Conservation (phyloP, 2,329 filamentous ascomycete species). For the Fusarium burgessii region DNA sequence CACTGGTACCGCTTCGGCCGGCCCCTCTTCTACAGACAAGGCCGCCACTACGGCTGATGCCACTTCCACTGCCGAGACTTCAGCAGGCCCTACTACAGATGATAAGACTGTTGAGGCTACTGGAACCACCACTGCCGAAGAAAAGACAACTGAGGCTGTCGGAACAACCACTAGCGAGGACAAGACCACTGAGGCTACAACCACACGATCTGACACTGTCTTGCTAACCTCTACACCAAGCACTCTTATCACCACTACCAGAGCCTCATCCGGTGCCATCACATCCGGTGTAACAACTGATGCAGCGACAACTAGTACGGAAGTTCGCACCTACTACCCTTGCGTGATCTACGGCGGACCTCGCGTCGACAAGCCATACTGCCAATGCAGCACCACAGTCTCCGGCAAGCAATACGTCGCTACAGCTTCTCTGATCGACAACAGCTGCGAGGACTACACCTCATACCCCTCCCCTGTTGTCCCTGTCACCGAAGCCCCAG, state of each 20-base stretch:
- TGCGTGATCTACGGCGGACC: constrained; percentile 7
- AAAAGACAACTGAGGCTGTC: background rate
- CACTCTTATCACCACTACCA: constrained; percentile 6
- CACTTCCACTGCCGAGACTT: background rate
- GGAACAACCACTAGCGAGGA: background rate
- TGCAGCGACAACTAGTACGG: background rate
- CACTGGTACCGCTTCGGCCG: background rate
- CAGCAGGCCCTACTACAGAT: background rate
- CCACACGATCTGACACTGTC: background rate
- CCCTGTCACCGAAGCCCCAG: constrained; percentile 1
- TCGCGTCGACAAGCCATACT: constrained; percentile 7
- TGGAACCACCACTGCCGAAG: background rate
- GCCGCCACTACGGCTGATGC: background rate
- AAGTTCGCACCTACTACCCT: constrained; percentile 6
- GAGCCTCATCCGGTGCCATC: background rate
- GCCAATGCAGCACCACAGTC: constrained; percentile 16
- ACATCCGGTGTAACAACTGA: background rate
- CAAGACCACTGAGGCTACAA: background rate
- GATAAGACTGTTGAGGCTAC: background rate
- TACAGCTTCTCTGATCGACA: background rate
- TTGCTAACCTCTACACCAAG: background rate
- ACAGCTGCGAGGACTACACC: constrained; percentile 1
- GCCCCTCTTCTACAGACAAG: background rate
- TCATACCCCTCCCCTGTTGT: background rate
- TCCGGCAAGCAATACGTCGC: constrained; percentile 6